Conservation (phyloP, 305 asterid genomes). For the Euphrasia arctica region DNA sequence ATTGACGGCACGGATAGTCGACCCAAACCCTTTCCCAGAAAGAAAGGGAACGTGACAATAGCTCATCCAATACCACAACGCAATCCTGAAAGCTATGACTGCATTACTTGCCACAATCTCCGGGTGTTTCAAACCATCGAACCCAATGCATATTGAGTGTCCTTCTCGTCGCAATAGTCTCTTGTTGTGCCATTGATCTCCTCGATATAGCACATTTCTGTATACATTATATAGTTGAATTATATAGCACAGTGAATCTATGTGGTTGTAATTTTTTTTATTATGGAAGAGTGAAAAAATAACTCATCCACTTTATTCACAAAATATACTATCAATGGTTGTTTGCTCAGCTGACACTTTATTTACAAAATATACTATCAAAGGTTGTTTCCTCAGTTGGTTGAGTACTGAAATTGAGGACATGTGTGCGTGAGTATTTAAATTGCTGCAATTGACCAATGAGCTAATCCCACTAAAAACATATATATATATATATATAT, state of each 20-base stretch:
- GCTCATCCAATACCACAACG: conserved; percentile 47
- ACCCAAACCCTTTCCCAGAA: conserved; percentile 40
- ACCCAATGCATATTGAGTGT: conserved; percentile 42
- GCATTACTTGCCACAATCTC: conserved; percentile 36
- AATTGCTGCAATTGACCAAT: too few species aligned
- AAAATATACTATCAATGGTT: too few species aligned
- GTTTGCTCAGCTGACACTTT: too few species aligned
- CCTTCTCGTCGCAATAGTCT: conserved; percentile 37
- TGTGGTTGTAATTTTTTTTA: too few species aligned
- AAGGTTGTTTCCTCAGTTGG: too few species aligned
- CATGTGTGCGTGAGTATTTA: too few species aligned
- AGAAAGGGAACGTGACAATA: conserved; percentile 32
- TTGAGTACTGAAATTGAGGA: too few species aligned
- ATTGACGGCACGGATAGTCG: conserved; percentile 42
- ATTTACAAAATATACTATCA: too few species aligned
- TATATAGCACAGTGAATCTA: background rate
- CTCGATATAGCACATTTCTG: conserved; percentile 39
- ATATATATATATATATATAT: too few species aligned
- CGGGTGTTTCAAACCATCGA: conserved; percentile 40
- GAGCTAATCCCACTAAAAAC: too few species aligned
- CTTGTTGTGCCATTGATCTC: conserved; percentile 32
- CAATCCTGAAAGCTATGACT: conserved; percentile 34
- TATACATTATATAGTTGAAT: background rate
- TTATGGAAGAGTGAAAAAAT: too few species aligned
- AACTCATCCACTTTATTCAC: too few species aligned